Conservation (phyloP, 768 basidiomycete species). For the Holtermannia corniformis region DNA sequence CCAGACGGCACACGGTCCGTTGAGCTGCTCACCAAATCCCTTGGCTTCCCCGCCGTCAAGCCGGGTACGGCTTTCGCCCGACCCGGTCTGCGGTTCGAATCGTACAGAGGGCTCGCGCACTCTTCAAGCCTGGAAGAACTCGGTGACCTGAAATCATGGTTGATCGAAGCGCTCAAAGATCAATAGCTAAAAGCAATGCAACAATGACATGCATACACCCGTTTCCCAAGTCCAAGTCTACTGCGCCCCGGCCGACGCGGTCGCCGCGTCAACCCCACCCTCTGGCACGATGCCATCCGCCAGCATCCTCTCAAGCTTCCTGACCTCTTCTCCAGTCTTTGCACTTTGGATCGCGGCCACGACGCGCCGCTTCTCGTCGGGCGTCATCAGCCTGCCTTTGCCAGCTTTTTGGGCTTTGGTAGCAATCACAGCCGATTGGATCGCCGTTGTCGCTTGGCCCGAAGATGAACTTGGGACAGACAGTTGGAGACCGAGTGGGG, state of each 20-base stretch:
- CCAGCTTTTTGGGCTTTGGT: conserved; percentile 18
- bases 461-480: conserved; percentile 21
- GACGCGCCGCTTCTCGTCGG: conserved; percentile 40
- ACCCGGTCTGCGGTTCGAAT: conserved; percentile 57
- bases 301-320: conserved; percentile 40
- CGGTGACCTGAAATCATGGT: conserved; percentile 60
- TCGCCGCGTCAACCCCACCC: conserved; percentile 15
- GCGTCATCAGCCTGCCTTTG: conserved; percentile 40
- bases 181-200: neutral
- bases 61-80: conserved; percentile 21
- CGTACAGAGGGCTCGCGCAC: conserved; percentile 62
- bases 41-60: conserved; percentile 46
- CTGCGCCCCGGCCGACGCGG: too few relatives aligned
- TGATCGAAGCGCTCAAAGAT: conserved; percentile 46
- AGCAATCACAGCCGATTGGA: neutral
- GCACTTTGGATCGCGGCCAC: conserved; percentile 39
- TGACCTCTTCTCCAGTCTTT: conserved; percentile 37
- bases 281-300: conserved; percentile 41
- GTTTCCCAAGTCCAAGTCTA: too few relatives aligned
- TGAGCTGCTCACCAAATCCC: conserved; percentile 49
- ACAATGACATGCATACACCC: neutral
- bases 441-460: conserved; percentile 1
- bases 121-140: conserved; percentile 57
- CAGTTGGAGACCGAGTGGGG: conserved; percentile 34
- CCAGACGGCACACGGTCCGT: conserved; percentile 48